Conservation (phyloP, 257 asterid species). For the Petunia axillaris region DNA sequence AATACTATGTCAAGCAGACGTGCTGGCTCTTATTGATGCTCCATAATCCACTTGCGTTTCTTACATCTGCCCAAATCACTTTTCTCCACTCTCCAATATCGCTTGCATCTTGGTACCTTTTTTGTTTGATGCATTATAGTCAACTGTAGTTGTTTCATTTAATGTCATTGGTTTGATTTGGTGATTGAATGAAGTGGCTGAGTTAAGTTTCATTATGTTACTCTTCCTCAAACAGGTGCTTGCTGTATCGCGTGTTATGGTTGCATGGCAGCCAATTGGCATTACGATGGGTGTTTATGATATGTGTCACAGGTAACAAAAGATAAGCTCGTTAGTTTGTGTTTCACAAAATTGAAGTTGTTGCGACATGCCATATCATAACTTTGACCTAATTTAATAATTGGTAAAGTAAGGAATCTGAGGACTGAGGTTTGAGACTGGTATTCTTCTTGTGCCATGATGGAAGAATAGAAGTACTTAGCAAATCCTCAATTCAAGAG, state of each 20-base stretch:
- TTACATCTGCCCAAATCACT: background rate
- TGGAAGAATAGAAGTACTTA: background rate
- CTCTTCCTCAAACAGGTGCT: slow-evolving; percentile 67
- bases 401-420: background rate
- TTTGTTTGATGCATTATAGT: background rate
- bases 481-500: background rate
- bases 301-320: slow-evolving; percentile 85
- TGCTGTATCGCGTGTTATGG: slow-evolving; percentile 96
- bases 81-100: background rate
- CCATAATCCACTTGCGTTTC: background rate
- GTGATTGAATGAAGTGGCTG: background rate
- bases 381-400: background rate
- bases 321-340: background rate
- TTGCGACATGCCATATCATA: background rate
- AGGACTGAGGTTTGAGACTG: background rate
- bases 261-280: slow-evolving; percentile 95
- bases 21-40: background rate
- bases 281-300: slow-evolving; percentile 96
- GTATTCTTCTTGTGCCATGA: background rate
- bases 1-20: background rate
- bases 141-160: background rate
- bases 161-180: background rate
- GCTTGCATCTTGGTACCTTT: background rate
- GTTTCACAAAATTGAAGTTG: background rate
- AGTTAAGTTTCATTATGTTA: background rate